Evolutionary conservation across 495 filamentous ascomycete genomes (phyloP).

Genomic region (Tuber melanosporum): DNA sequence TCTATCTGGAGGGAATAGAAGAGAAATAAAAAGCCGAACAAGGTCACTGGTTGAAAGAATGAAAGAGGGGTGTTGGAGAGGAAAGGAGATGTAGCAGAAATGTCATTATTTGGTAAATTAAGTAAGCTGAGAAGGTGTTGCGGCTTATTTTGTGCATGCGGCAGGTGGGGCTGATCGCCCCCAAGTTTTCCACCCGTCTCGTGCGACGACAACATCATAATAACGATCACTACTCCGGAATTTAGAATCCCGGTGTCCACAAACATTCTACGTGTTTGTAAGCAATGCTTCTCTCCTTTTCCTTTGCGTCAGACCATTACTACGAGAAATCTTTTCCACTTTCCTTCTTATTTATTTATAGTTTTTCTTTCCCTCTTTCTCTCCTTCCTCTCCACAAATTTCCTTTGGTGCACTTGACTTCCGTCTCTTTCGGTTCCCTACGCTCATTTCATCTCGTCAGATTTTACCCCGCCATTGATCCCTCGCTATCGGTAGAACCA

Average conservation of each 20-base stretch:
- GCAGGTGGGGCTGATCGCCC: not conserved
- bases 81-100: not conserved
- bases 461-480: not conserved
- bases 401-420: not conserved
- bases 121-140: not conserved
- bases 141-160: slow-evolving; percentile 2
- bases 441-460: not conserved
- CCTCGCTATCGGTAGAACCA: not conserved
- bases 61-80: not conserved
- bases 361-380: not conserved
- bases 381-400: not conserved
- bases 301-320: not conserved
- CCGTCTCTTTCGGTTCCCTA: not conserved
- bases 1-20: not conserved
- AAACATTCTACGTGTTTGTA: not conserved
- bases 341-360: not conserved
- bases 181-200: not conserved
- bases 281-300: not conserved
- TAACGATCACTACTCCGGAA: not conserved
- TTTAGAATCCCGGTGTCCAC: not conserved
- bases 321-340: not conserved
- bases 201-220: not conserved
- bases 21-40: not conserved
- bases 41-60: not conserved
- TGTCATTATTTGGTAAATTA: not conserved